phyloP scores from a whole-genome alignment of 148 eudicot genomes.

The Linanthus parryae region DNA sequence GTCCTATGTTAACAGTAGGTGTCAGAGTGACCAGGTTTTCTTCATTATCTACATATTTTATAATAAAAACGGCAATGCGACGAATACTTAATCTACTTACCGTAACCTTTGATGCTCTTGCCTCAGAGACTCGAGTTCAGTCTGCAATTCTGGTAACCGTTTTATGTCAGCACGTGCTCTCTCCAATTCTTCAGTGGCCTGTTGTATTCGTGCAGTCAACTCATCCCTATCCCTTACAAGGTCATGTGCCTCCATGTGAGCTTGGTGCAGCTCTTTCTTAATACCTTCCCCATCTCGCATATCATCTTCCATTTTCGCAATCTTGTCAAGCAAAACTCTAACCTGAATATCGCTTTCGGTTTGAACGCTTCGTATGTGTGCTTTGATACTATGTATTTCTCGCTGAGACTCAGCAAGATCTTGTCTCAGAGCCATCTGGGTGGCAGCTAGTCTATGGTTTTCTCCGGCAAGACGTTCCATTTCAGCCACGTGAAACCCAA shows the following conservation, averaged over 20 bases:
- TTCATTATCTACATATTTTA: too few relatives aligned
- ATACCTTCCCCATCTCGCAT: slow-evolving; percentile 52
- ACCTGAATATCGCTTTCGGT: slow-evolving; percentile 81
- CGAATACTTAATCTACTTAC: slow-evolving; percentile 37
- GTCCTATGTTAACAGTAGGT: too few relatives aligned
- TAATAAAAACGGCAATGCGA: neutral
- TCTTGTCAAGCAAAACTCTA: slow-evolving; percentile 65
- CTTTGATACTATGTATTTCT: slow-evolving; percentile 54
- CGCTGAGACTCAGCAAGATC: slow-evolving; percentile 53
- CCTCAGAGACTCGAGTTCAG: slow-evolving; percentile 59
- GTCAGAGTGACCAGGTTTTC: too few relatives aligned
- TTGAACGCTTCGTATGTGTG: slow-evolving; percentile 66
- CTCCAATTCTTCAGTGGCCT: slow-evolving; percentile 59
- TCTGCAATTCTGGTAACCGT: slow-evolving; percentile 59
- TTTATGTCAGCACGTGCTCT: slow-evolving; percentile 43
- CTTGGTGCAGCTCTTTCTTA: slow-evolving; percentile 60
- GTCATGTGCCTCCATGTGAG: slow-evolving; percentile 61
- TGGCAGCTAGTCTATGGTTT: slow-evolving; percentile 56
- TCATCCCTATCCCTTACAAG: slow-evolving; percentile 57
- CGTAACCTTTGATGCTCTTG: slow-evolving; percentile 73
- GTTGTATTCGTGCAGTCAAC: slow-evolving; percentile 42
- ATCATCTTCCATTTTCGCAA: slow-evolving; percentile 67
- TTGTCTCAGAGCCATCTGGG: slow-evolving; percentile 56
- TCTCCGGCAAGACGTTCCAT: slow-evolving; percentile 56
- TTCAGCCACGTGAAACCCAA: slow-evolving; percentile 45